These are phyloP conservation scores for Claviceps digitariae DNA, from an alignment of 2,329 filamentous ascomycete genomes.

Conservation along the genomic window DNA sequence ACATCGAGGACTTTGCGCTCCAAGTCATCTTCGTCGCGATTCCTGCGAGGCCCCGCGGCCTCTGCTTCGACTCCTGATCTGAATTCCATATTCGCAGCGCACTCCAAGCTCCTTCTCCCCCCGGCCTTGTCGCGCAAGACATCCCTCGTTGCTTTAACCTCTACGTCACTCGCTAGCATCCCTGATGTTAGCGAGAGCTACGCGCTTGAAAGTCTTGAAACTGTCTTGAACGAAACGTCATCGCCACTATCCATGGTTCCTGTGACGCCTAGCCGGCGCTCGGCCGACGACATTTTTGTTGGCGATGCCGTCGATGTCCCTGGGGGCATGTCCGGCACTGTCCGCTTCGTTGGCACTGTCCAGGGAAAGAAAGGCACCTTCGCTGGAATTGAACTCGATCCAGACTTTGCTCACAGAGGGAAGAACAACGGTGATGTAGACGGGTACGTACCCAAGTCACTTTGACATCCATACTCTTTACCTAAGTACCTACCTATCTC, in stretches of 20 bases:
- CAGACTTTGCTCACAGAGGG: conserved; percentile 66
- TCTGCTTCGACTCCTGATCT: conserved; percentile 48
- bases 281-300: conserved; percentile 45
- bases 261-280: conserved; percentile 38
- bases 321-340: conserved; percentile 78
- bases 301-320: conserved; percentile 86
- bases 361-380: conserved; percentile 83
- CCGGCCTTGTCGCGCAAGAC: conserved; percentile 50
- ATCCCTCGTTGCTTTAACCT: conserved; percentile 56
- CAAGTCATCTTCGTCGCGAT: conserved; percentile 16
- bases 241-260: conserved; percentile 31
- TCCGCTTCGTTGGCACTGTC: conserved; percentile 80
- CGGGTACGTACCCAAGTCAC: conserved; percentile 44
- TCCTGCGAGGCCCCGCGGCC: conserved; percentile 30
- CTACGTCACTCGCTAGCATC: conserved; percentile 47
- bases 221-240: conserved; percentile 26
- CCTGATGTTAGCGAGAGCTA: conserved; percentile 54
- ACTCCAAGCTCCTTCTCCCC: conserved; percentile 31
- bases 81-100: conserved; percentile 34
- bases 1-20: conserved; percentile 10
- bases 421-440: conserved; percentile 97
- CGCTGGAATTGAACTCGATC: conserved; percentile 77
- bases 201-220: conserved; percentile 43
- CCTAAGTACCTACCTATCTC: not conserved
- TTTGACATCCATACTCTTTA: not conserved